Evolutionary conservation across 352 stramenopile species (phyloP), one percentile per base, ranked within the genome.

Genomic region (Globisporangium spiculum): DNA sequence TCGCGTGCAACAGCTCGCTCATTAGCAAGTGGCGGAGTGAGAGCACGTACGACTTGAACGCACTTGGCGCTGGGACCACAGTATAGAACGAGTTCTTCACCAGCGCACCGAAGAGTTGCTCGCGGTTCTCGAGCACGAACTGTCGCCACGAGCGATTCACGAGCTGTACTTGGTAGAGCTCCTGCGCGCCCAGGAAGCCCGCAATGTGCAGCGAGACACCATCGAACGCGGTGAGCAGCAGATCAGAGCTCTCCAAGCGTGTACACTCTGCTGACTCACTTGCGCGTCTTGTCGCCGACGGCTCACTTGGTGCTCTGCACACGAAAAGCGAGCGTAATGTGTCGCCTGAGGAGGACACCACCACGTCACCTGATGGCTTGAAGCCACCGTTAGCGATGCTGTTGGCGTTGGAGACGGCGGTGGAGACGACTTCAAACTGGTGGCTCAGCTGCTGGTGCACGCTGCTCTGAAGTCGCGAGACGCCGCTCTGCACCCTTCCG

Each of bases 21-120:
- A 81, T 75, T 3, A 92, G 18, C 3, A 79, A 69, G 52, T 83
- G 65, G 1, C 75, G 66, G 10, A 85, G 55, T 1, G 79, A 81
- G 18, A 80, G 79, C 32, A 91, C 72, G 56, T 83, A 91, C 53
- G 75, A 84, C 73, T 83, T 84, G 67, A 86, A 84, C 20, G 68
- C 64, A 0, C 73, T 84, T 1, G 73, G 75, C n/a, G 82, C 81
- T 8, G 69, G 72, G 54, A 84, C 75, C 5, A 86, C 69, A 4
- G 63, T 73, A 27, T 75, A 52, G 54, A 90, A 89, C 2, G 78
- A 74, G 6, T 70, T 65, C 14, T 75, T 20, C 4, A 90, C 36
- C 9, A 92, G 67, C 4, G 38, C 66, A 1, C 65, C 41, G 60
- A 81, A 91, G 0, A 93, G 66, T n/a, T 24, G 14, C 8, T 86